Conservation (phyloP, 805 yeast genomes). For the Metschnikowia similis region DNA sequence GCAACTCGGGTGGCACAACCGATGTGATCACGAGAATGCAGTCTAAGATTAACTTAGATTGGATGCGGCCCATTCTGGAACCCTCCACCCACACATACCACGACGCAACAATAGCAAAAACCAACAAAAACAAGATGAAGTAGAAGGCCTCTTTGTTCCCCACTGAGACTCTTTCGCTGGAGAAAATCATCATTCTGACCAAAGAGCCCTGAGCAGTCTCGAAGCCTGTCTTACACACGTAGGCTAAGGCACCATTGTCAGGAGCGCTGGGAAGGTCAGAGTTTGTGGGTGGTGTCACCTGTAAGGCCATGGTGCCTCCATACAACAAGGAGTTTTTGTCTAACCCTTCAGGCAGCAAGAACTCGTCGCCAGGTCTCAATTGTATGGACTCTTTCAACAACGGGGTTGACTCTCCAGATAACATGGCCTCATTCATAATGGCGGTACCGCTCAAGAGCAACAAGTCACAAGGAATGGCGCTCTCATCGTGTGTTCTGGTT, state of each 20-base stretch:
- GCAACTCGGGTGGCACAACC: slow-evolving; percentile 98
- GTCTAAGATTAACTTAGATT: slow-evolving; percentile 88
- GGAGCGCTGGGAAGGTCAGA: slow-evolving; percentile 63
- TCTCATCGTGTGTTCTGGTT: slow-evolving; percentile 83
- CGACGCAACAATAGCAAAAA: slow-evolving; percentile 91
- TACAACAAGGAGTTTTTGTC: slow-evolving; percentile 87
- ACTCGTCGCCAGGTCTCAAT: slow-evolving; percentile 70
- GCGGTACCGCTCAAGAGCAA: slow-evolving; percentile 84
- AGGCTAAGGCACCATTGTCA: slow-evolving; percentile 86
- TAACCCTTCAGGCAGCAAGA: slow-evolving; percentile 68
- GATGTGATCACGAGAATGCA: slow-evolving; percentile 95
- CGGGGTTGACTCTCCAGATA: slow-evolving; percentile 98
- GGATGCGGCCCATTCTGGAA: slow-evolving; percentile 90
- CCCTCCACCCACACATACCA: slow-evolving; percentile 99
- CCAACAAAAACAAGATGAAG: slow-evolving; percentile 82
- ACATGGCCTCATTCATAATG: slow-evolving; percentile 97
- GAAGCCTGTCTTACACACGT: slow-evolving; percentile 92
- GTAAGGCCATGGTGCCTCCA: slow-evolving; percentile 96
- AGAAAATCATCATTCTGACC: slow-evolving; percentile 95
- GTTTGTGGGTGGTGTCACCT: slow-evolving; percentile 69
- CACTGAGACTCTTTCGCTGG: slow-evolving; percentile 93
- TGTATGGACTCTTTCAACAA: slow-evolving; percentile 86
- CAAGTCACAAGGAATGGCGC: slow-evolving; percentile 92
- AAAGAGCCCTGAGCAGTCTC: slow-evolving; percentile 97
- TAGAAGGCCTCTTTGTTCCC: slow-evolving; percentile 92